A percentile compares a stretch with the other conserved stretches of the same genome.
phyloP scores from a whole-genome alignment of 2,329 filamentous ascomycete species.

The Ceratocystis ficicola region DNA sequence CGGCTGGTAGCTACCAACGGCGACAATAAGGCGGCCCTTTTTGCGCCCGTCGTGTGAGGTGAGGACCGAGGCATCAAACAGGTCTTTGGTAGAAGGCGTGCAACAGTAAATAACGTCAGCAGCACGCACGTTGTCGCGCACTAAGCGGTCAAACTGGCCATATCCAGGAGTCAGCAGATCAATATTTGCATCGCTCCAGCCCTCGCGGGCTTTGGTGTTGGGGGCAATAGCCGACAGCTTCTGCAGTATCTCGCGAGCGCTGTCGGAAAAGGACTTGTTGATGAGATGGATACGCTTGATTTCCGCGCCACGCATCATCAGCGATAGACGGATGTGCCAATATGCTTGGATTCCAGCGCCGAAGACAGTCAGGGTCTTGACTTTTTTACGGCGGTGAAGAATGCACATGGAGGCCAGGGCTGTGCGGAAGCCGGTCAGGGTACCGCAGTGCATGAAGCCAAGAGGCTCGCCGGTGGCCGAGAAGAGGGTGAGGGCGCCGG shows the following conservation, averaged over 20 bases:
- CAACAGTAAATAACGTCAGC: constrained; percentile 82
- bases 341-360: constrained; percentile 83
- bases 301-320: constrained; percentile 57
- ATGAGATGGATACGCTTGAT: constrained; percentile 74
- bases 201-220: constrained; percentile 42
- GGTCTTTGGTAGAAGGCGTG: constrained; percentile 58
- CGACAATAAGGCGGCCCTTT: constrained; percentile 60
- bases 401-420: constrained; percentile 59
- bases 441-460: constrained; percentile 59
- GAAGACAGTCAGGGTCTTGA: constrained; percentile 71
- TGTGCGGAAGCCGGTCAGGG: constrained; percentile 70
- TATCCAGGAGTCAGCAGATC: constrained; percentile 57
- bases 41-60: constrained; percentile 57
- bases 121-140: constrained; percentile 57
- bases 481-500: constrained; percentile 59
- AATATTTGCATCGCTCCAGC: constrained; percentile 56
- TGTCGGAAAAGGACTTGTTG: constrained; percentile 56
- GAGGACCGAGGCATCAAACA: constrained; percentile 64
- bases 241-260: constrained; percentile 40
- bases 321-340: constrained; percentile 80
- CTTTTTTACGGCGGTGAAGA: constrained; percentile 50
- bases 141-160: constrained; percentile 51
- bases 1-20: constrained; percentile 56
- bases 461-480: constrained; percentile 47
- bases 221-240: constrained; percentile 36